Evolutionary conservation across 805 yeast genomes (phyloP).

Genomic region (Nakazawaea pomicola): DNA sequence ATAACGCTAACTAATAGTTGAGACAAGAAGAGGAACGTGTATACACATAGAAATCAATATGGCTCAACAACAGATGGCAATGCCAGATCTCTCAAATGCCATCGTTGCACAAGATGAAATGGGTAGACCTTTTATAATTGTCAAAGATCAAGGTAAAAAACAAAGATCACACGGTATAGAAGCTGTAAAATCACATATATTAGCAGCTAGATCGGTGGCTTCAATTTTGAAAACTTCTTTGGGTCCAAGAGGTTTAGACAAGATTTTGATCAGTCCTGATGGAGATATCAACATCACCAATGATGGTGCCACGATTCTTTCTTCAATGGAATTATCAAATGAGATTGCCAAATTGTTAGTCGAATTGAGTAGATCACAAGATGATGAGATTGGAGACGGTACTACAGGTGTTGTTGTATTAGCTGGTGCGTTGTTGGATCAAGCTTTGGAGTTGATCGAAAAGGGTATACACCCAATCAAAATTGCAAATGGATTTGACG

Average conservation of each 20-base stretch:
- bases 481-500: conserved; percentile 95
- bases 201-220: conserved; percentile 94
- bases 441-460: conserved; percentile 90
- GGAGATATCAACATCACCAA: conserved; percentile 98
- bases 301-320: conserved; percentile 95
- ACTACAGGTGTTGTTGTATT: conserved; percentile 98
- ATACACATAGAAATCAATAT: no score
- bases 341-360: conserved; percentile 95
- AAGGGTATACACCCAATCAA: conserved; percentile 97
- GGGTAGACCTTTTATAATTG: conserved; percentile 98
- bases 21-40: no score
- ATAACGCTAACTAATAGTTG: no score
- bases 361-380: conserved; percentile 91
- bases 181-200: conserved; percentile 81
- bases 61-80: conserved; percentile 33
- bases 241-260: conserved; percentile 98
- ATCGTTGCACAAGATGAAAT: conserved; percentile 98
- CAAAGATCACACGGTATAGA: conserved; percentile 69
- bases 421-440: conserved; percentile 91
- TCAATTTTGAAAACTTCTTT: conserved; percentile 86
- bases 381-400: conserved; percentile 98
- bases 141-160: conserved; percentile 61
- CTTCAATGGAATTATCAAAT: conserved; percentile 93
- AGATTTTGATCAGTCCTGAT: conserved; percentile 90
- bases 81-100: conserved; percentile 97